phyloP scores from a whole-genome alignment of 129 eudicot species.

The Rutidosis leptorrhynchoides region DNA sequence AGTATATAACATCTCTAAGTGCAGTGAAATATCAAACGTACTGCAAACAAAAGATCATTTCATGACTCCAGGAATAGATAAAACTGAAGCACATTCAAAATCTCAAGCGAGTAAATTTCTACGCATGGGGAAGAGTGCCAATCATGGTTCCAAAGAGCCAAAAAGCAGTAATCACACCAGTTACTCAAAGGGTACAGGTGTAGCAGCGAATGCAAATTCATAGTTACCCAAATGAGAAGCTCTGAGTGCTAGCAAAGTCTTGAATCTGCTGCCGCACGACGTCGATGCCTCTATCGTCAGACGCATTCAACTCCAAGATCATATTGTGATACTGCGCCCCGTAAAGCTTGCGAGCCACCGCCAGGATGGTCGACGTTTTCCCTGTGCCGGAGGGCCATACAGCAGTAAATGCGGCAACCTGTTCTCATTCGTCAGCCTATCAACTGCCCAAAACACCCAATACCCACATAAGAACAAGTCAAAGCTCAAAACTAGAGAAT shows the following conservation, averaged over 20 bases:
- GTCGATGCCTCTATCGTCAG: neutral
- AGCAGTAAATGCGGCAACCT: neutral
- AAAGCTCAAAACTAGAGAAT: too few relatives aligned
- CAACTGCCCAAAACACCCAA: neutral
- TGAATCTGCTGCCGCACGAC: neutral
- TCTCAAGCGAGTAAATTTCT: neutral
- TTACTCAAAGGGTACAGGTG: too few relatives aligned
- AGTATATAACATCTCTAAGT: too few relatives aligned
- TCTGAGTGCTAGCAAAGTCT: neutral
- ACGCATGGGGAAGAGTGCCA: too few relatives aligned
- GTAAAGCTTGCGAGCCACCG: neutral
- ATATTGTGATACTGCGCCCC: neutral
- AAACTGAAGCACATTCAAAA: too few relatives aligned
- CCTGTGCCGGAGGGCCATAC: neutral
- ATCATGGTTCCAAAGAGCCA: too few relatives aligned
- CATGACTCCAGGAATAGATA: too few relatives aligned
- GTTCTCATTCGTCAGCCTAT: neutral
- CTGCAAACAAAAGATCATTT: too few relatives aligned
- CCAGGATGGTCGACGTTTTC: neutral
- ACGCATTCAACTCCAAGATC: neutral
- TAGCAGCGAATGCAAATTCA: neutral
- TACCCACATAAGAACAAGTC: neutral
- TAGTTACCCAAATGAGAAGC: neutral
- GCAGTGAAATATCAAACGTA: too few relatives aligned
- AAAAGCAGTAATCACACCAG: too few relatives aligned